Base-by-base conservation (phyloP, 1,139 yeast species). In the Yamadazyma trypodendri region DNA sequence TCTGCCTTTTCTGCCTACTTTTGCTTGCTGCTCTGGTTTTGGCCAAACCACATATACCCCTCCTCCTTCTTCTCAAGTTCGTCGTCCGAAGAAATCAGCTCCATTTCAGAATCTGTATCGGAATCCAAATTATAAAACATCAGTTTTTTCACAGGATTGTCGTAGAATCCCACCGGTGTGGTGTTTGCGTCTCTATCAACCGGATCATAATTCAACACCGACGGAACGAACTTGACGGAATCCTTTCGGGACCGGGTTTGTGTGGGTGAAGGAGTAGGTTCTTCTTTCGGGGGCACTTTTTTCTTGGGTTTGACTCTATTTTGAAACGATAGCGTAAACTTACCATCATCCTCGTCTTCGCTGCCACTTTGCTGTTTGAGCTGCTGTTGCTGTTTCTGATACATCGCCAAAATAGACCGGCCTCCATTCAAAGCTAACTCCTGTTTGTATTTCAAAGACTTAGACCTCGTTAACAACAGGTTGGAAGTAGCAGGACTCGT, bases 41-140 rank as follows among this genome's bases (percentile, higher is more conserved):
- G 61, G 3, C 72, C 71, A 51, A 65, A 65, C 72, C 72, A 65
- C 42, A 59, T 51, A 44, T 63, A 61, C 39, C 29, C 41, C 11
- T 28, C 28, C 2, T 31, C 37, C 16, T 42, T 46, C 30, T 43
- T 37, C 5, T 39, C 44, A 16, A 41, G 48, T 31, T 51, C 53
- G 15, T 45, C 51, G 17, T 55, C 59, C 9, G 54, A 47, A 16
- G 56, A 50, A 10, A 37, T 34, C 10, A 36, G 41, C 48, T 36
- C 48, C 35, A 34, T 35, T 28, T 48, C 43, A 2, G 54, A 48
- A 30, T 43, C 51, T 37, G 51, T 47, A 34, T 54, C 55, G 6
- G 50, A 54, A 31, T 64, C 58, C 34, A 66, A 52, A 41, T 65
- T 61, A 44, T 65, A 68, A 45, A 68, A 68, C 32, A 67, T 58